Base-by-base conservation (phyloP, 148 eudicot species). In the Selenicereus undatus region DNA sequence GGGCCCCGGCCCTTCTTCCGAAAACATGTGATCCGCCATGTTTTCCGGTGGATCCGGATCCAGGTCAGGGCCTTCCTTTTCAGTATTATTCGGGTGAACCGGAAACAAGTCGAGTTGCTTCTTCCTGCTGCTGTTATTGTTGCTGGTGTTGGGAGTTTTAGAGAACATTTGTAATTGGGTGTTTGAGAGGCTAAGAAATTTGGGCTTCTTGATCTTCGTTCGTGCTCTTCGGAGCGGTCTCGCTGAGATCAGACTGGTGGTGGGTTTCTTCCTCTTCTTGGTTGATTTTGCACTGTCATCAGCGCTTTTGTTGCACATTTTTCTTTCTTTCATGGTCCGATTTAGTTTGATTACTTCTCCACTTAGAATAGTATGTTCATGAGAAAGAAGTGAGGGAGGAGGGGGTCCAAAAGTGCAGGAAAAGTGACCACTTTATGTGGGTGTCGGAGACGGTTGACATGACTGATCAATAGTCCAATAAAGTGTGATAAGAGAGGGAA, bases 401-500 rank as follows among this genome's bases (percentile, higher is more conserved):
- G 2, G 62, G 62, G 22, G 62, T 4, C 62, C 22, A 56, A 56
- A 56, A 56, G 62, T 56, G 62, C 62, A 56, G 52, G 62, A 56
- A 56, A 56, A 56, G 62, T 56, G 62, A 56, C 22, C n/a, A 20
- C n/a, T 56, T 56, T 56, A 11, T 56, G 62, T 56, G 62, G 62
- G 62, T 14, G n/a, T 14, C 4, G 6, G 20, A 4, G 62, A 14
- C 7, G 62, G 22, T 5, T 56, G 62, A 17, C n/a, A 12, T 56
- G 62, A 56, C 16, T 56, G n/a, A 56, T 56, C 21, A 3, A 56
- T 17, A 20, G 62, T 16, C 62, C 62, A 35, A 89, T 68, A 73
- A 39, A 32, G 90, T 20, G n/a, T 80, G 80, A 56, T 16, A 79
- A 30, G 71, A 52, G 43, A 52, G 52, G 11, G 52, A 73, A 68